Base-by-base conservation (phyloP, 2,329 filamentous ascomycete genomes). In the Xylaria sp. region DNA sequence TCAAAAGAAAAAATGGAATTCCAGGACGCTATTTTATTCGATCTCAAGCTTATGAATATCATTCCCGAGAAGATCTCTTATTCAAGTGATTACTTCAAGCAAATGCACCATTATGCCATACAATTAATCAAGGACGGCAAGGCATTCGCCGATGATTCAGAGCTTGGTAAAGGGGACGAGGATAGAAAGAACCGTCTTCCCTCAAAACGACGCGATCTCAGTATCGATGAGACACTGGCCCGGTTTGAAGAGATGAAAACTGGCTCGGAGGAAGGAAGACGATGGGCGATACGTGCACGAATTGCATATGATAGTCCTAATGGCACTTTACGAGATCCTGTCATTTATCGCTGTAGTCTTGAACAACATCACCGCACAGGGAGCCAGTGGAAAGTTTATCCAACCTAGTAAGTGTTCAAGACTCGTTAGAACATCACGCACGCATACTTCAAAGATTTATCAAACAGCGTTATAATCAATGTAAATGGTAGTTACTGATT, bases 191-290 rank as follows among this genome's bases (percentile, higher is more conserved):
- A 96, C 67, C 91, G 93, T 45, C 89, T 94, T 64, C 86, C 93
- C 13, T 96, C 92, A 78, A 89, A 88, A 78, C 89, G 91, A 76
- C 91, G 95, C 60, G 91, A 97, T 67, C 87, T 89, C 66, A 83
- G 86, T 32, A 83, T 92, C 50, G 93, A 96, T 80, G 92, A 97
- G 80, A 97, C 89, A 74, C 82, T 97, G 73, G 88, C 89, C 62
- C 90, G 90, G 73, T 96, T 97, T 72, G 91, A 93, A 77, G 92
- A 96, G 84, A 98, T 97, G 94, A 96, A 93, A 84, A 86, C 86
- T 60, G 94, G 91, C 52, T 90, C 89, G 2, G 86, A 90, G 32
- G 89, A 93, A 79, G 94, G 94, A 67, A 81, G 88, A 53, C 88
- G 86, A 75, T 93, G 93, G 89, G 97, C 92, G 82, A 94, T 97